Evolutionary conservation across 805 yeast species (phyloP), one percentile per base, ranked within the genome.

Genomic region (Kuraishia hungarica): DNA sequence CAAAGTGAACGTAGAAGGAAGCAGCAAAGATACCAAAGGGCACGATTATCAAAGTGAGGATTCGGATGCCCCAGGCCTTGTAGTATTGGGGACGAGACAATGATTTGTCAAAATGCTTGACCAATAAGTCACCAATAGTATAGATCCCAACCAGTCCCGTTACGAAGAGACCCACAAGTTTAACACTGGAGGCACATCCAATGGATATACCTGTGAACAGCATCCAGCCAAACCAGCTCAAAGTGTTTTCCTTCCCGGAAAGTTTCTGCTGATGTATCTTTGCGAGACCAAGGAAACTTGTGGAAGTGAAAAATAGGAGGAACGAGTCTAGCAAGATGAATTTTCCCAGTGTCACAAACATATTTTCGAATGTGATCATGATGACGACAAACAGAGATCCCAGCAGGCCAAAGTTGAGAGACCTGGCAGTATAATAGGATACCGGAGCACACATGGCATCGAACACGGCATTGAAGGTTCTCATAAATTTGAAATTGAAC

Each of bases 101-200:
- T 35, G 54, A 72, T 19, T 19, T 53, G 59, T 74, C 76, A 61
- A 73, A 77, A 54, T 72, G 67, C 57, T 78, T 75, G 53, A 77
- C 69, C 54, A 69, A 64, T 35, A 85, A 68, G 58, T 85, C 89
- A 57, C 78, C 72, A 19, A 81, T 61, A 6, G 81, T 78, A 65
- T 83, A 84, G 6, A 81, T 48, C 0, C 91, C 91, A 50, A 83
- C 80, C 11, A 84, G 69, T 0, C 71, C 73, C 17, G 89, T 85
- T 39, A 84, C 76, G 60, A 84, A 87, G 29, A 87, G 67, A 3
- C 96, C 96, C 17, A 88, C 96, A 94, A 92, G 87, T 68, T 88
- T 88, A 10, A 87, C 89, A 49, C 91, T 84, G 62, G 92, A 87
- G 5, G 87, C 96, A 68, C 92, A 87, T 0, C 96, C 96, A 55